Conservation (phyloP, 805 yeast genomes). For the Yarrowia sp. region DNA sequence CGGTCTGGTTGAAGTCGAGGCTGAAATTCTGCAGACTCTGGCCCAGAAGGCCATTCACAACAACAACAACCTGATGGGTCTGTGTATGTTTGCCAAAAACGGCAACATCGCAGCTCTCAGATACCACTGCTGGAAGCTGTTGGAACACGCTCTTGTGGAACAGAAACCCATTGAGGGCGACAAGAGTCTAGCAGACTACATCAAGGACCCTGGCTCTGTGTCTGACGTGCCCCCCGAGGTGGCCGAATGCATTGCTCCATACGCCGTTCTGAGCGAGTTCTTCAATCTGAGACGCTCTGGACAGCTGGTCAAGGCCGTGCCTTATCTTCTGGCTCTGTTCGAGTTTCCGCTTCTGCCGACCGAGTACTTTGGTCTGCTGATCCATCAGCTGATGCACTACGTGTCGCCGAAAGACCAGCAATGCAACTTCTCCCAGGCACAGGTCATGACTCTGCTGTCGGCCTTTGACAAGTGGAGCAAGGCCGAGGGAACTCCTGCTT, state of each 20-base stretch:
- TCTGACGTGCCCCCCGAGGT: slow-evolving; percentile 42
- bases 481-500: slow-evolving; percentile 21
- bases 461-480: slow-evolving; percentile 31
- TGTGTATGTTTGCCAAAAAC: slow-evolving; percentile 44
- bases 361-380: slow-evolving; percentile 42
- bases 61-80: slow-evolving; percentile 43
- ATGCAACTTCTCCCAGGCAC: slow-evolving; percentile 10
- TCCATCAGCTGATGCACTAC: slow-evolving; percentile 37
- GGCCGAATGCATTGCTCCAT: slow-evolving; percentile 48
- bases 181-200: slow-evolving; percentile 37
- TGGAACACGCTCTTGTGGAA: slow-evolving; percentile 44
- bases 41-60: slow-evolving; percentile 37
- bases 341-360: slow-evolving; percentile 47
- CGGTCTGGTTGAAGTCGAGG: slow-evolving; percentile 28
- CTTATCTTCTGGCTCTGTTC: slow-evolving; percentile 44
- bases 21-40: slow-evolving; percentile 6
- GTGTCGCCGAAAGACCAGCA: slow-evolving; percentile 15
- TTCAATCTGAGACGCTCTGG: slow-evolving; percentile 37
- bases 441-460: slow-evolving; percentile 23
- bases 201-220: slow-evolving; percentile 33
- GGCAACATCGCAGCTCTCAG: slow-evolving; percentile 43
- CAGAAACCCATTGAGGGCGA: slow-evolving; percentile 36
- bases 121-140: slow-evolving; percentile 45
- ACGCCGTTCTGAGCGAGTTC: slow-evolving; percentile 46
- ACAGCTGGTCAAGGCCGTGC: slow-evolving; percentile 42